Base-by-base conservation (phyloP, 108 stramenopile species). In the Nitzschia sp. region DNA sequence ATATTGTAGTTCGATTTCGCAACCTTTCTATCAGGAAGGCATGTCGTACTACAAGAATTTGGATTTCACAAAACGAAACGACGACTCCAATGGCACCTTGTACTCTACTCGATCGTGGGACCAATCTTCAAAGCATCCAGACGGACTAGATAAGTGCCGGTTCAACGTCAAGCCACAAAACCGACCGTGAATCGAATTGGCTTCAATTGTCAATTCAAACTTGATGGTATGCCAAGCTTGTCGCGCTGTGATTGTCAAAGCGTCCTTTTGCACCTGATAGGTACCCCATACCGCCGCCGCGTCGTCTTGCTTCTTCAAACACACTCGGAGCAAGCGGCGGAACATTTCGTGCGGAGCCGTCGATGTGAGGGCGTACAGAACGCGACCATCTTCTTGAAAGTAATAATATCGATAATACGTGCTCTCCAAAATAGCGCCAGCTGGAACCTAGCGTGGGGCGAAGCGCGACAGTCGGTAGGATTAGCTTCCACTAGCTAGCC, bases 321-420 rank as follows among this genome's bases (percentile, higher is more conserved):
- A 47, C 47, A 87, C 84, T 54, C 72, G 73, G 9, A 59, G 63
- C 23, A 93, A 76, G 9, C 87, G 73, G 23, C 73, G 85, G 30
- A 93, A 87, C 87, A 90, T 93, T 53, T 86, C 89, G 38, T 83
- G 70, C 0, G 92, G 92, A 21, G 82, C 64, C 9, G 78, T 62
- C n/a, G 82, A 67, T 2, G 89, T 86, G 26, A 93, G 59, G 0
- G 89, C 89, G 68, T 93, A 93, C 57, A 90, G 67, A 2, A 85
- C 87, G n/a, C 87, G 72, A 30, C 92, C 92, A 54, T 90, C 85
- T 77, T 93, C 92, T 54, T 88, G 86, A 74, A 93, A 93, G 62
- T 90, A 88, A 9, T 88, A 54, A 32, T 70, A 70, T 56, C 88
- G 68, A 51, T 88, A 92, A 32, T 92, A 93, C 1, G 83, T 74